These are phyloP conservation scores for Rhodotorula sphaerocarpa DNA, from an alignment of 768 basidiomycete species.

Conservation along the genomic window DNA sequence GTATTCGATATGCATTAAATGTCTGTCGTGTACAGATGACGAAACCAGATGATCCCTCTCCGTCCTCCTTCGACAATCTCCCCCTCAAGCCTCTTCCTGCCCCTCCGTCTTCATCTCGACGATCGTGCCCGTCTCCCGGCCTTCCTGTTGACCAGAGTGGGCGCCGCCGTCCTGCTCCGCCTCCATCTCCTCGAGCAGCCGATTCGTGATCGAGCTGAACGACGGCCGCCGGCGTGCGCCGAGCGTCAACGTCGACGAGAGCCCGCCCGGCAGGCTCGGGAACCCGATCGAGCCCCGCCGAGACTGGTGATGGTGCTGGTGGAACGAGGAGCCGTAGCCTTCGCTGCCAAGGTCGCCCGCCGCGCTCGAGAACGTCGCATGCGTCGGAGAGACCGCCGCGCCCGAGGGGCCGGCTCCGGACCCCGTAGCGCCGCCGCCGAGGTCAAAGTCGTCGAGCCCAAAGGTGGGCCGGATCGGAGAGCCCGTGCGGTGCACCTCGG, in stretches of 20 bases:
- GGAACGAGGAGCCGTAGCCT: no score
- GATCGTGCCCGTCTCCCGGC: no score
- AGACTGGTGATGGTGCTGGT: not conserved
- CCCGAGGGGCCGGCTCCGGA: no score
- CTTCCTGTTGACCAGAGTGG: no score
- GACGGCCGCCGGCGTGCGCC: not conserved
- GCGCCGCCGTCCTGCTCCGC: constrained; percentile 18
- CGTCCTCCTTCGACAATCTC: no score
- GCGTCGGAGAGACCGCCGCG: not conserved
- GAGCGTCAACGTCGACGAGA: not conserved
- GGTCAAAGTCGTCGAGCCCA: constrained; percentile 15
- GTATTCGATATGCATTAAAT: no score
- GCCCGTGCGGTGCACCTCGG: constrained; percentile 16
- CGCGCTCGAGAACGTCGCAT: not conserved
- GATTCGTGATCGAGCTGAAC: constrained; percentile 17
- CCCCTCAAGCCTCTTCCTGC: no score
- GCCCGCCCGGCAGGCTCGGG: not conserved
- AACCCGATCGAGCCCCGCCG: constrained; percentile 8
- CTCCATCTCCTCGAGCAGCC: constrained; percentile 13
- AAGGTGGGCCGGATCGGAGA: constrained; percentile 8
- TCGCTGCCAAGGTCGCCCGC: no score
- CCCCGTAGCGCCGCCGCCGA: no score
- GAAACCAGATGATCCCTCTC: no score
- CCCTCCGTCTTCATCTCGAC: no score
- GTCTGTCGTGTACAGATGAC: no score